Percentiles rank a stretch among this genome's conserved stretches.
Evolutionary conservation across 768 basidiomycete species (phyloP).

Genomic region (Leccinum variicolor): DNA sequence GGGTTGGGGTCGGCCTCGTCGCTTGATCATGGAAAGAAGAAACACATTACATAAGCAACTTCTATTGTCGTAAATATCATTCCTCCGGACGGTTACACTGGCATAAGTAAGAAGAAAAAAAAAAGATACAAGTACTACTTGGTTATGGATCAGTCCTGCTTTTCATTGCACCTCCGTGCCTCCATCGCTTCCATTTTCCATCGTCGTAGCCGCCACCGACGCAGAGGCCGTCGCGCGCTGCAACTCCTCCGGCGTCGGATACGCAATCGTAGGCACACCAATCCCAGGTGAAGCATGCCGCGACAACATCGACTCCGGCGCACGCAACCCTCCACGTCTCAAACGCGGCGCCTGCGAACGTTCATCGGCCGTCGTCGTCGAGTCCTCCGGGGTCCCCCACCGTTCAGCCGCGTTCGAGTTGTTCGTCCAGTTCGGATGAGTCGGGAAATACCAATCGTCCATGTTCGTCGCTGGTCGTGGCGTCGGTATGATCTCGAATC

Average conservation of each 20-base stretch:
- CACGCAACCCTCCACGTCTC: slow-evolving; percentile 63
- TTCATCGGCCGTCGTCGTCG: slow-evolving; percentile 34
- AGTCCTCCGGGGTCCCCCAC: neutral
- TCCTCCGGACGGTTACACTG: neutral
- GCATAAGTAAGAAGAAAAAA: too few species aligned
- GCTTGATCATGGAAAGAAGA: slow-evolving; percentile 58
- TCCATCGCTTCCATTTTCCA: slow-evolving; percentile 10
- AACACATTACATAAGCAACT: neutral
- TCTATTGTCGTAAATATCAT: neutral
- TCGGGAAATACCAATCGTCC: slow-evolving; percentile 34
- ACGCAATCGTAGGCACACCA: slow-evolving; percentile 22
- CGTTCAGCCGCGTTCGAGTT: neutral
- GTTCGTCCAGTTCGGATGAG: slow-evolving; percentile 19
- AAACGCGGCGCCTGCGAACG: slow-evolving; percentile 47
- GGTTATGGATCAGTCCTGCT: slow-evolving; percentile 10
- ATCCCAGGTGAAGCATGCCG: slow-evolving; percentile 40
- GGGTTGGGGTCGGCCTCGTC: slow-evolving; percentile 64
- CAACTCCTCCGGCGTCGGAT: slow-evolving; percentile 21
- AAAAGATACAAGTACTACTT: slow-evolving; percentile 3
- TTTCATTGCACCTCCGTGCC: neutral
- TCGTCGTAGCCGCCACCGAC: neutral
- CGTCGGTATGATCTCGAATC: slow-evolving; percentile 37
- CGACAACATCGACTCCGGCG: slow-evolving; percentile 58
- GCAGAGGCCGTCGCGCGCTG: slow-evolving; percentile 12
- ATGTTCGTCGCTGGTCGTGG: slow-evolving; percentile 27